These are phyloP conservation scores for Castanea crenata DNA, from an alignment of 306 rosid genomes.

Conservation along the genomic window DNA sequence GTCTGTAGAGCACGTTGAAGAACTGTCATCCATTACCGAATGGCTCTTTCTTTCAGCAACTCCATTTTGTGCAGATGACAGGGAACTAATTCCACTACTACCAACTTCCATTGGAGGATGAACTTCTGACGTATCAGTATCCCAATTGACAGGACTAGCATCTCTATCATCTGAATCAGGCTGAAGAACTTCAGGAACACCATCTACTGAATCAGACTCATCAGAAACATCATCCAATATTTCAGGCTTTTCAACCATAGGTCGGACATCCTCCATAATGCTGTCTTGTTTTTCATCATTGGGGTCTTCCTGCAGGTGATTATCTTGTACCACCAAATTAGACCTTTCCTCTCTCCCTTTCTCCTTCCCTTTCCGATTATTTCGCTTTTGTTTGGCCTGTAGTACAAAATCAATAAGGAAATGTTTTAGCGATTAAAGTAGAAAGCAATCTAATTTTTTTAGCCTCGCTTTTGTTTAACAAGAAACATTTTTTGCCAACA, in stretches of 20 bases:
- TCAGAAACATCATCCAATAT: slow-evolving; percentile 73
- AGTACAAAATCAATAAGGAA: slow-evolving; percentile 16
- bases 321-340: slow-evolving; percentile 37
- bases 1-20: slow-evolving; percentile 96
- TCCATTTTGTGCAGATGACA: slow-evolving; percentile 62
- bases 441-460: background rate
- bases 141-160: slow-evolving; percentile 83
- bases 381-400: slow-evolving; percentile 93
- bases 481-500: background rate
- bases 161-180: slow-evolving; percentile 95
- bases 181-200: slow-evolving; percentile 56
- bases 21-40: slow-evolving; percentile 83
- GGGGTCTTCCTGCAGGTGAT: slow-evolving; percentile 45
- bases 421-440: slow-evolving; percentile 18
- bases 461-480: no score
- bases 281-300: slow-evolving; percentile 54
- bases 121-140: slow-evolving; percentile 91
- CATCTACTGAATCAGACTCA: slow-evolving; percentile 81
- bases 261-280: slow-evolving; percentile 50
- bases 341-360: slow-evolving; percentile 78
- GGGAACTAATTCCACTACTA: slow-evolving; percentile 53
- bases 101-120: slow-evolving; percentile 65
- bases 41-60: slow-evolving; percentile 60
- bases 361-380: slow-evolving; percentile 79
- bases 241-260: slow-evolving; percentile 60